Conservation (phyloP, 805 yeast species). For the Naumovozyma castellii region DNA sequence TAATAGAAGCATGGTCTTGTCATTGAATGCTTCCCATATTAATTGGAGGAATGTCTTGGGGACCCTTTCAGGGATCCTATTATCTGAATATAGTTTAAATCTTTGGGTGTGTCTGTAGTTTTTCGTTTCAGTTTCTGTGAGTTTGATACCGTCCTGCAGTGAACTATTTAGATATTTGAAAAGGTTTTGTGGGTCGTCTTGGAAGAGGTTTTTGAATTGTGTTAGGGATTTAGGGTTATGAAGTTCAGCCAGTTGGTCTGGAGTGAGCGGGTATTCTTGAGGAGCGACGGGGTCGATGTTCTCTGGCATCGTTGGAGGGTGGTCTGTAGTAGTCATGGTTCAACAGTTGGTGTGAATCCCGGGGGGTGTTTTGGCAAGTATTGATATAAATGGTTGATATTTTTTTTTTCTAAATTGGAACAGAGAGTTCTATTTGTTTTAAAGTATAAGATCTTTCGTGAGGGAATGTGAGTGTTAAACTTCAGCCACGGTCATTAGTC, state of each 20-base stretch:
- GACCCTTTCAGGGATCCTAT: slow-evolving; percentile 61
- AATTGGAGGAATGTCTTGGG: slow-evolving; percentile 58
- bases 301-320: too few relatives aligned
- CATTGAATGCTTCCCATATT: slow-evolving; percentile 79
- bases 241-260: slow-evolving; percentile 17
- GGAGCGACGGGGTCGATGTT: too few relatives aligned
- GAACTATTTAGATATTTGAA: slow-evolving; percentile 19
- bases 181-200: slow-evolving; percentile 14
- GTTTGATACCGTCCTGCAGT: slow-evolving; percentile 14
- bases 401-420: too few relatives aligned
- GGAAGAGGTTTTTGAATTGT: slow-evolving; percentile 17
- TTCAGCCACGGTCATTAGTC: too few relatives aligned
- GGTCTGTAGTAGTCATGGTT: too few relatives aligned
- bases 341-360: too few relatives aligned
- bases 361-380: too few relatives aligned
- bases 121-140: slow-evolving; percentile 6
- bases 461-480: too few relatives aligned
- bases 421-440: too few relatives aligned
- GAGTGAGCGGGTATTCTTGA: slow-evolving; percentile 1
- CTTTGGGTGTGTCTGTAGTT: slow-evolving; percentile 8
- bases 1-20: slow-evolving; percentile 77
- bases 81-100: slow-evolving; percentile 49
- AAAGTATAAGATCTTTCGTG: too few relatives aligned
- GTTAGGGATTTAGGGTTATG: slow-evolving; percentile 28
- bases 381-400: too few relatives aligned